Percentiles rank a stretch among this genome's conserved stretches.
phyloP scores from a whole-genome alignment of 2,329 filamentous ascomycete species.

The Phaeosphaeria sp. region DNA sequence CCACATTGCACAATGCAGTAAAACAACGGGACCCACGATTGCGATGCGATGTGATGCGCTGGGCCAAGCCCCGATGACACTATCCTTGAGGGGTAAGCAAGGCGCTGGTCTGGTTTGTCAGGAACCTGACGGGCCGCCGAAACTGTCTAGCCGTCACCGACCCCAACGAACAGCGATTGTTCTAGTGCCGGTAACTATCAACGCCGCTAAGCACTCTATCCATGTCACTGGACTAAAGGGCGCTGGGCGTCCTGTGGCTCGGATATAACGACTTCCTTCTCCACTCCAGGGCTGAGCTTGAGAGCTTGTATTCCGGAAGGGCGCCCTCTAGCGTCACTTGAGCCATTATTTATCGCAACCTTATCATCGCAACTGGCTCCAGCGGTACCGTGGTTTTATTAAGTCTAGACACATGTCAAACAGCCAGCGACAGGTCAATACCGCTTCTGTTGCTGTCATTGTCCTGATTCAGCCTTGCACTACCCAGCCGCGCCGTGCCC shows the following conservation, averaged over 20 bases:
- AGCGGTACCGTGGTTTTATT: neutral
- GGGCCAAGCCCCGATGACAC: slow-evolving; percentile 1
- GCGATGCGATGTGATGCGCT: neutral
- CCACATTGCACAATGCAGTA: neutral
- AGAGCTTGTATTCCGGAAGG: slow-evolving; percentile 1
- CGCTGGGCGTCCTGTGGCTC: neutral
- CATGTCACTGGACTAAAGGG: slow-evolving; percentile 13
- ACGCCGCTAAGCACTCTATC: slow-evolving; percentile 20
- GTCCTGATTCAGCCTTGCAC: slow-evolving; percentile 2
- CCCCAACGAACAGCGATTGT: slow-evolving; percentile 6
- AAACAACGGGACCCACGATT: neutral
- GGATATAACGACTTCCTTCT: slow-evolving; percentile 3
- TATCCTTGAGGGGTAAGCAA: slow-evolving; percentile 5
- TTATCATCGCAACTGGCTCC: neutral
- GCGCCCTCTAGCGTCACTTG: neutral
- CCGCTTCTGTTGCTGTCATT: neutral
- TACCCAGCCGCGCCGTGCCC: slow-evolving; percentile 4
- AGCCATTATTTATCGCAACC: neutral
- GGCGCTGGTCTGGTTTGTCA: neutral
- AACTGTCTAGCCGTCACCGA: slow-evolving; percentile 15
- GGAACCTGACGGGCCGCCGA: slow-evolving; percentile 1
- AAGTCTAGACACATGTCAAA: slow-evolving; percentile 7
- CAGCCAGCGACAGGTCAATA: neutral
- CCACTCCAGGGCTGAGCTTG: neutral
- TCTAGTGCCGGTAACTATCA: slow-evolving; percentile 25